Base-by-base conservation (phyloP, 1,284 basidiomycete species). In the Schizophyllum commune region DNA sequence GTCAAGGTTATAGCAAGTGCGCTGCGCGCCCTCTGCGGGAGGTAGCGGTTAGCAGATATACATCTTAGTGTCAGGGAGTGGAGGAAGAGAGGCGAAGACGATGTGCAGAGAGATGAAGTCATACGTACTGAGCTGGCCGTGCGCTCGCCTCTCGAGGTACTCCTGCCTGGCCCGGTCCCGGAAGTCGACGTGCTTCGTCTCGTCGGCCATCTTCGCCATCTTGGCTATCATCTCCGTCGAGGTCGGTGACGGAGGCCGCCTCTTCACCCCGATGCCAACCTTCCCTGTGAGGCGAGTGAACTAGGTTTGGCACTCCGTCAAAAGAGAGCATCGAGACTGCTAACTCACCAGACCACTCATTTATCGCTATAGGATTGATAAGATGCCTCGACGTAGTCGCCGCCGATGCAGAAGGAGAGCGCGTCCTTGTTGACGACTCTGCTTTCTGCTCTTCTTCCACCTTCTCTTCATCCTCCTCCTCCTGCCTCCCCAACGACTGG, bases 131-230 rank as follows among this genome's bases (percentile, higher is more conserved):
- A 93, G 78, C 65, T 82, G 78, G 4, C 82, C 83, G 67, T 87
- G 83, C n/a, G 88, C 88, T 2, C 84, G 83, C 58, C 84, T 78
- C 63, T 89, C 86, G 67, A 88, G 84, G 68, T 89, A 92, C 62
- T 89, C 88, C 61, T 80, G 78, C 61, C 85, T 78, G 4, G 85
- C 78, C 57, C 87, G 82, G 66, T 85, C 84, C 57, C 89, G 82
- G 71, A 85, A 92, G 61, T 78, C 80, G 52, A 77, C 76, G 56
- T 85, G 80, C 33, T 73, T 75, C 58, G 77, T 74, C 5, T 80
- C 80, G 64, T 90, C 87, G 9, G 81, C 81, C 76, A 85, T 82
- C 72, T 83, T 86, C 0, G 86, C 85, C 78, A 88, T 87, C 74
- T 92, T 92, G 17, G 85, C 85, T 39, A 86, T 72, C 56, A 86